Percentiles rank a stretch among this genome's conserved stretches.
Evolutionary conservation across 306 rosid species (phyloP).

Genomic region (Vigna angularis): DNA sequence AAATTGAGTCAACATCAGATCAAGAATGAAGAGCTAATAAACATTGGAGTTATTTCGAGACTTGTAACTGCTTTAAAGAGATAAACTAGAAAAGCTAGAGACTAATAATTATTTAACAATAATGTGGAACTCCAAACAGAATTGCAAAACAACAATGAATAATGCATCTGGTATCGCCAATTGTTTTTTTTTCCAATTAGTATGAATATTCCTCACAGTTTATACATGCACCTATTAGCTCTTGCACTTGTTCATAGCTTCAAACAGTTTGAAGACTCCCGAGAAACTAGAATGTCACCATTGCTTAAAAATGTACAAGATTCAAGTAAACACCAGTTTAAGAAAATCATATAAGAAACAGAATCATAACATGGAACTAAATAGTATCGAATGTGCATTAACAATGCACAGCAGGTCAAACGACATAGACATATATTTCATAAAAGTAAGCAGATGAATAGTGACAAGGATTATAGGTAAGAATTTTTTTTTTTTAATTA

Average conservation of each 20-base stretch:
- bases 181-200: no score
- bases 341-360: background rate
- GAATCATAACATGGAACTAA: background rate
- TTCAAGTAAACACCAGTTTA: background rate
- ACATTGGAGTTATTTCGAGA: background rate
- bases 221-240: no score
- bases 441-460: conserved; percentile 3
- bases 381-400: background rate
- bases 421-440: background rate
- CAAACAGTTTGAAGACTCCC: background rate
- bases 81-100: background rate
- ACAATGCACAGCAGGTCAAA: background rate
- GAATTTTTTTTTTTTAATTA: no score
- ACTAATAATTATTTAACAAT: background rate
- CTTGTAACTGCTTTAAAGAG: background rate
- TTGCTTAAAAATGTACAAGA: background rate
- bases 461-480: background rate
- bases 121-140: background rate
- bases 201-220: no score
- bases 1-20: no score
- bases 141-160: no score
- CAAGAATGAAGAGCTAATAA: background rate
- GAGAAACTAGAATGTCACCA: background rate
- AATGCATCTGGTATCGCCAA: no score
- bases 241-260: no score